Percentiles rank a stretch among this genome's conserved stretches.
Conservation (phyloP, 768 basidiomycete genomes). For the Mycena albidolilacea region DNA sequence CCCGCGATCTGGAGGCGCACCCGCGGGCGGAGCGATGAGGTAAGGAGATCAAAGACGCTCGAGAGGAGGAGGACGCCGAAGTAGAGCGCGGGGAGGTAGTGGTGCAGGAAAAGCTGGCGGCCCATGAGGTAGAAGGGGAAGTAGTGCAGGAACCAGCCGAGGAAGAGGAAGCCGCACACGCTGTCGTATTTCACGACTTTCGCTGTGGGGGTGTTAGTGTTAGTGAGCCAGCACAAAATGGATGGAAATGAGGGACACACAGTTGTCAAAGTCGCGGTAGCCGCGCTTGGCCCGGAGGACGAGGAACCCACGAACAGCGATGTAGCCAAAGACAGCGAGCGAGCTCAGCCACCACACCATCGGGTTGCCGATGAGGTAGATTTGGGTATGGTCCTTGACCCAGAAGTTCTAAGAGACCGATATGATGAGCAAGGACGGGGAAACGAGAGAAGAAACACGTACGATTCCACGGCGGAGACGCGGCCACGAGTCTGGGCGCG, state of each 20-base stretch:
- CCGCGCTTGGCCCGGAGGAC: constrained; percentile 93
- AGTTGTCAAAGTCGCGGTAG: constrained; percentile 91
- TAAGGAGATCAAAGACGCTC: constrained; percentile 87
- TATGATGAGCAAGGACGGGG: constrained; percentile 13
- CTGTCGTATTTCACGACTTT: constrained; percentile 94
- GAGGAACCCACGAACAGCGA: constrained; percentile 80
- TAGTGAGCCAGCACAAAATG: background rate
- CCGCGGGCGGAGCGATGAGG: constrained; percentile 82
- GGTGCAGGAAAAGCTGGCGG: constrained; percentile 97
- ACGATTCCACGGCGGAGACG: constrained; percentile 92
- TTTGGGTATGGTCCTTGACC: constrained; percentile 96
- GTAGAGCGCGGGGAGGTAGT: constrained; percentile 98
- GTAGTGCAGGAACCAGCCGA: constrained; percentile 95
- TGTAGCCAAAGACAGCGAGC: constrained; percentile 77
- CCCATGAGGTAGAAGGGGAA: constrained; percentile 98
- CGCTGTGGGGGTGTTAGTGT: constrained; percentile 60
- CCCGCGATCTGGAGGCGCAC: constrained; percentile 87
- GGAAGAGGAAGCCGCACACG: constrained; percentile 91
- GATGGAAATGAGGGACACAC: constrained; percentile 63
- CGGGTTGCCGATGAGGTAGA: constrained; percentile 96
- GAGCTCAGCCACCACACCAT: constrained; percentile 93
- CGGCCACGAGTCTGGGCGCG: constrained; percentile 95
- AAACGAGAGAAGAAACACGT: constrained; percentile 50
- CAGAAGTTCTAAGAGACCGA: constrained; percentile 85
- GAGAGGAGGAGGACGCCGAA: constrained; percentile 88